A percentile compares a stretch with the other conserved stretches of the same genome.
These are phyloP conservation scores for Xylaria sp. DNA, from an alignment of 2,329 filamentous ascomycete species.

Conservation along the genomic window DNA sequence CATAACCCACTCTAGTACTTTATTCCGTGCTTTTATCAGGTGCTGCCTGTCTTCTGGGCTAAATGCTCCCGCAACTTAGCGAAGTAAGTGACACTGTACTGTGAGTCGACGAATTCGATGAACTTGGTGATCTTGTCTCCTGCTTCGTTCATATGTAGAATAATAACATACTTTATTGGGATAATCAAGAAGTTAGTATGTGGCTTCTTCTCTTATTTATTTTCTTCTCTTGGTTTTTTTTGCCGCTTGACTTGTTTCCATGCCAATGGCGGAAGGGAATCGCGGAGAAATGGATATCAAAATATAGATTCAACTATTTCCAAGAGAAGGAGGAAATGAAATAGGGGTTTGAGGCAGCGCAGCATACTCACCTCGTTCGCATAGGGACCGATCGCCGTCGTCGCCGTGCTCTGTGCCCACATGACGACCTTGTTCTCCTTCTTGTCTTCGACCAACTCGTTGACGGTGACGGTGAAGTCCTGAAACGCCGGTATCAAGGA, in stretches of 20 bases:
- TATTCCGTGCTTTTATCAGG: too few relatives aligned
- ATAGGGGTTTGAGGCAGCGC: background rate
- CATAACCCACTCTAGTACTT: too few relatives aligned
- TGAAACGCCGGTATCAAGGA: constrained; percentile 9
- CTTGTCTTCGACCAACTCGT: constrained; percentile 29
- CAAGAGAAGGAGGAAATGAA: background rate
- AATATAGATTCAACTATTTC: too few relatives aligned
- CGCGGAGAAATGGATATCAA: too few relatives aligned
- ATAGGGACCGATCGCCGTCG: constrained; percentile 30
- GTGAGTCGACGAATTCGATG: constrained; percentile 26
- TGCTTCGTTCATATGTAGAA: constrained; percentile 31
- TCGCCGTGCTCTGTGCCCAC: constrained; percentile 25
- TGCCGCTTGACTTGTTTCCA: too few relatives aligned
- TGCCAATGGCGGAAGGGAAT: too few relatives aligned
- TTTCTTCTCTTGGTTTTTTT: too few relatives aligned
- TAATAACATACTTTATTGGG: constrained; percentile 24
- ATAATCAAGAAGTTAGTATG: background rate
- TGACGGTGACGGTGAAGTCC: constrained; percentile 14
- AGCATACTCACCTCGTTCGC: constrained; percentile 21
- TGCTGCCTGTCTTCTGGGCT: background rate
- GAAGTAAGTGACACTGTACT: constrained; percentile 18
- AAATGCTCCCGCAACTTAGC: constrained; percentile 16
- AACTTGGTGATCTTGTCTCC: constrained; percentile 29
- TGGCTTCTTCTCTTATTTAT: background rate
- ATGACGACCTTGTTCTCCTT: constrained; percentile 32